Evolutionary conservation across 495 filamentous ascomycete genomes (phyloP).

Genomic region (Venustampulla echinocandica): DNA sequence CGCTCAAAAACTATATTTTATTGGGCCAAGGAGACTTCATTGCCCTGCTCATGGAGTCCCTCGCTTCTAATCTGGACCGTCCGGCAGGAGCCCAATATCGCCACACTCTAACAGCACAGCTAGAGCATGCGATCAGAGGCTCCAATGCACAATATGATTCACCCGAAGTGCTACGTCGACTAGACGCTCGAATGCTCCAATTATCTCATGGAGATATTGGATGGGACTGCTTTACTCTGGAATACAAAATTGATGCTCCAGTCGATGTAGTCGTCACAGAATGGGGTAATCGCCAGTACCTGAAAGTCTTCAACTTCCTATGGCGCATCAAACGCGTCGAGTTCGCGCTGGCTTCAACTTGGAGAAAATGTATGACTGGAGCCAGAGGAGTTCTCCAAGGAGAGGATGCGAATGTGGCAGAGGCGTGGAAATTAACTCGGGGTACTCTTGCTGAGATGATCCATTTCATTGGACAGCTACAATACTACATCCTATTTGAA

Average conservation of each 20-base stretch:
- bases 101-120: slow-evolving; percentile 90
- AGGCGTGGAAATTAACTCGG: slow-evolving; percentile 83
- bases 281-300: slow-evolving; percentile 88
- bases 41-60: slow-evolving; percentile 90
- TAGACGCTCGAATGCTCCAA: slow-evolving; percentile 95
- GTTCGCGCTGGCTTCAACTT: slow-evolving; percentile 81
- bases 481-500: slow-evolving; percentile 98
- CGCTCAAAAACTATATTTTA: slow-evolving; percentile 89
- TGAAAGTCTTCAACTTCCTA: slow-evolving; percentile 98
- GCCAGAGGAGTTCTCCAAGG: slow-evolving; percentile 82
- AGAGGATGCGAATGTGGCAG: slow-evolving; percentile 63
- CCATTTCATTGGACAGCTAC: slow-evolving; percentile 92
- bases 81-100: slow-evolving; percentile 93
- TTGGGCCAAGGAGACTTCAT: slow-evolving; percentile 97
- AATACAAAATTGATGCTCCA: slow-evolving; percentile 96
- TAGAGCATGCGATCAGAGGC: slow-evolving; percentile 94
- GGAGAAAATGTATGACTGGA: slow-evolving; percentile 95
- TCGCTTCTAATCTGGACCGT: slow-evolving; percentile 84
- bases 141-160: slow-evolving; percentile 96
- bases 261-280: slow-evolving; percentile 96
- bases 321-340: slow-evolving; percentile 98
- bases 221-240: slow-evolving; percentile 98
- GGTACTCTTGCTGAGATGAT: slow-evolving; percentile 94
- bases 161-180: slow-evolving; percentile 80
- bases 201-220: slow-evolving; percentile 93